A percentile compares a stretch with the other conserved stretches of the same genome.
phyloP scores from a whole-genome alignment of 2,329 filamentous ascomycete species.

The Ceratocystis ficicola region DNA sequence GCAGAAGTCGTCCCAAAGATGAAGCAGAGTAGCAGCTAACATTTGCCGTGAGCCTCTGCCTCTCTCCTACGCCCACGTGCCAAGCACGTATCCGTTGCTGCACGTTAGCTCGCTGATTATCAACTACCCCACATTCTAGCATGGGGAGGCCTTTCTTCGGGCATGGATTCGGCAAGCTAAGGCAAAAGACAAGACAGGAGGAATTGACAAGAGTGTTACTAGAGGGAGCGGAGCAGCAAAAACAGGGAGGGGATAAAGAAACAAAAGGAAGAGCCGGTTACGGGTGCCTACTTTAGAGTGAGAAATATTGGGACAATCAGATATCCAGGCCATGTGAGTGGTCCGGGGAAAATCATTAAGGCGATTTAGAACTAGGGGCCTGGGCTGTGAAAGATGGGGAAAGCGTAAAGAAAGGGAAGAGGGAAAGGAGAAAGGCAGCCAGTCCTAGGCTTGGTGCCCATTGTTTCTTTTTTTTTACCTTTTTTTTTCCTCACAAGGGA shows the following conservation, averaged over 20 bases:
- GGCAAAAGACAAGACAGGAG: not conserved
- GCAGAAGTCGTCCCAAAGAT: not conserved
- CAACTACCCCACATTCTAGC: slow-evolving; percentile 1
- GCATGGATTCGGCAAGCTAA: not conserved
- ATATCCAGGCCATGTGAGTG: slow-evolving; percentile 1
- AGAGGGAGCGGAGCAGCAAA: too few relatives aligned
- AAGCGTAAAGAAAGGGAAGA: not conserved
- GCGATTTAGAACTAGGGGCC: not conserved
- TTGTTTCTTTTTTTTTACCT: not conserved
- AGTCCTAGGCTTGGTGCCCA: not conserved
- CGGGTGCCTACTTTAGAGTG: not conserved
- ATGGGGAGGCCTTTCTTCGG: not conserved
- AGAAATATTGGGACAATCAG: not conserved
- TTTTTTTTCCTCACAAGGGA: not conserved
- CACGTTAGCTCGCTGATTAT: not conserved
- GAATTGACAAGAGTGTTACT: too few relatives aligned
- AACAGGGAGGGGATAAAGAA: not conserved
- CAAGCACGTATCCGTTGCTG: not conserved
- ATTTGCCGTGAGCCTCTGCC: slow-evolving; percentile 5
- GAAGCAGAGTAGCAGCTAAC: not conserved
- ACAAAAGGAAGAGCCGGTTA: not conserved
- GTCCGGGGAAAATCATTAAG: slow-evolving; percentile 10
- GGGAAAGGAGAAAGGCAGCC: not conserved
- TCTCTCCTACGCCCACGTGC: not conserved
- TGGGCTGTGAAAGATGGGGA: not conserved